Evolutionary conservation across 805 yeast genomes (phyloP), one percentile per base, ranked within the genome.

Genomic region (Ogataea nitratoaversa): DNA sequence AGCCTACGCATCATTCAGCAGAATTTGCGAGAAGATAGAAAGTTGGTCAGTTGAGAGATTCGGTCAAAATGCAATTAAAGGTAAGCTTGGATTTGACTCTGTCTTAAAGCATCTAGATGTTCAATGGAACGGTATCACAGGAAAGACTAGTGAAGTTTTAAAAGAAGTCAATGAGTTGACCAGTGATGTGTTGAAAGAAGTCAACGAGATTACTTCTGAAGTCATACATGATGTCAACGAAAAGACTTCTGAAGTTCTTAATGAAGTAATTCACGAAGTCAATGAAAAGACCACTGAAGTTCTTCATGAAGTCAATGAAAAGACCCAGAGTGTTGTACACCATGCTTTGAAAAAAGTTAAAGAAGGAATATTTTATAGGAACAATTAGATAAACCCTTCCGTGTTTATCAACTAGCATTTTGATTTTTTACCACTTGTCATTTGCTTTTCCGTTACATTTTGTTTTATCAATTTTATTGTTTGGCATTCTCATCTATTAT

Each of bases 21-120:
- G 77, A 43, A 63, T 93, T 5, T 84, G 95, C 59, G 84, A 79
- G 56, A 82, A 84, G 60, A 70, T 91, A 46, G 99, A 91, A 62
- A 95, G 88, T 36, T 91, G 96, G 95, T 78, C 90, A 0, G 83
- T 87, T 5, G 86, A 85, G 55, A 70, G 97, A 59, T 93, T 91
- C 62, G 78, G 81, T 33, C 93, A 86, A 59, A 91, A 91, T 61
- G 96, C 98, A 13, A 65, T 64, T 40, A 76, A 76, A 51, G 99
- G 99, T 23, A 83, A 80, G 50, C 50, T 64, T 23, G 99, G 96
- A 0, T 90, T 91, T 51, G 98, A 93, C 47, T 61, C 76, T 2
- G 97, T 93, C 2, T 68, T 91, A 41, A 59, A 75, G 41, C 57
- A 70, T 9, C 64, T 78, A 31, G 67, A 70, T 30, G 67, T 68